Conservation (phyloP, 2,329 filamentous ascomycete genomes). For the Lecanicillium sp. region DNA sequence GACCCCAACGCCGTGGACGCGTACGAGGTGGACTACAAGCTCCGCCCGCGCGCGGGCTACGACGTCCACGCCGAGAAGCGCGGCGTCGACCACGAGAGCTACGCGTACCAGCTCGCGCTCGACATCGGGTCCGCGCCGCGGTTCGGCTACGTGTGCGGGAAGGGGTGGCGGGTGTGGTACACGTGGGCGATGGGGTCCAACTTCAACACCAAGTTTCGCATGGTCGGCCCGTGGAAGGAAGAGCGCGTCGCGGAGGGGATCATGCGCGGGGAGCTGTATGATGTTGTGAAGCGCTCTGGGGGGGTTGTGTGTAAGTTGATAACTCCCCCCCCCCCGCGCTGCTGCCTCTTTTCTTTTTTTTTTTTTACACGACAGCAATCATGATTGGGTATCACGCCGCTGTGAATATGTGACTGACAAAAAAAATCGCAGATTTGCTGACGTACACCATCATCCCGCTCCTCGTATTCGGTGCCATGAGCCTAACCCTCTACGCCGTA, state of each 20-base stretch:
- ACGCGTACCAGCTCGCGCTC: slow-evolving; percentile 43
- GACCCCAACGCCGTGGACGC: slow-evolving; percentile 22
- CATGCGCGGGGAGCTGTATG: slow-evolving; percentile 37
- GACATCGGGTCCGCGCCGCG: slow-evolving; percentile 40
- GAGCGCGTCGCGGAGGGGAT: slow-evolving; percentile 29
- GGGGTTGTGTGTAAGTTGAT: slow-evolving; percentile 31
- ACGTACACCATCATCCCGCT: slow-evolving; percentile 33
- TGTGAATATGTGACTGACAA: no score
- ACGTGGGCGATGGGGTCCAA: slow-evolving; percentile 44
- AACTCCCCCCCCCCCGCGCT: background rate
- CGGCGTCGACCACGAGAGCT: slow-evolving; percentile 44
- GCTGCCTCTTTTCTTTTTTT: slow-evolving; percentile 4
- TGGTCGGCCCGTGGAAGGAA: slow-evolving; percentile 39
- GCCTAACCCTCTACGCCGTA: slow-evolving; percentile 21
- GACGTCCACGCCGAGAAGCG: slow-evolving; percentile 30
- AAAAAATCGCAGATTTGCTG: slow-evolving; percentile 28
- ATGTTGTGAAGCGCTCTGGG: slow-evolving; percentile 31
- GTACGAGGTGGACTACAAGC: slow-evolving; percentile 36
- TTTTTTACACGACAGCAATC: no score
- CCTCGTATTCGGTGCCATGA: slow-evolving; percentile 29
- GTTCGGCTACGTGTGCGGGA: slow-evolving; percentile 27
- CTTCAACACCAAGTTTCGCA: slow-evolving; percentile 43
- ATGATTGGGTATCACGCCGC: no score
- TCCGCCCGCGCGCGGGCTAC: slow-evolving; percentile 29
- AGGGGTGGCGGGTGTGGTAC: slow-evolving; percentile 33